These are phyloP conservation scores for Mimosa bimucronata DNA, from an alignment of 306 rosid species.

Conservation along the genomic window DNA sequence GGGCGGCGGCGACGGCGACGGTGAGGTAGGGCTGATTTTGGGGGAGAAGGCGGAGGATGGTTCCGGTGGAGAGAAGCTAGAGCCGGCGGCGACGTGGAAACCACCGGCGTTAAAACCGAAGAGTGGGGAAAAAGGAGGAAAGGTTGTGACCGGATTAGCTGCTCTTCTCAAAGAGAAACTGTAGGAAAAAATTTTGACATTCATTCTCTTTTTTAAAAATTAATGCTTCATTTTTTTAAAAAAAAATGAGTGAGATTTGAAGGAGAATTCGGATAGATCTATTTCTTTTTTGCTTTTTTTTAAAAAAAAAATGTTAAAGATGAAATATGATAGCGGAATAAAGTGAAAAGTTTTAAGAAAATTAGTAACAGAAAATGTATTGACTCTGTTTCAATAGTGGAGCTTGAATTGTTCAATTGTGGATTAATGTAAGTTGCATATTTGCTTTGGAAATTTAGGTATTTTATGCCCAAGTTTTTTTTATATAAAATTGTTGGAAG, in stretches of 20 bases:
- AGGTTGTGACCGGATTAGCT: slow-evolving; percentile 88
- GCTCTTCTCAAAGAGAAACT: slow-evolving; percentile 76
- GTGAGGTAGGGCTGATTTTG: slow-evolving; percentile 69
- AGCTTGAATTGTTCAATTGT: background rate
- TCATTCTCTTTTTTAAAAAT: background rate
- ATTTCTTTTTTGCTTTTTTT: background rate
- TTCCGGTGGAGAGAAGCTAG: slow-evolving; percentile 25
- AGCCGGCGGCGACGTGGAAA: slow-evolving; percentile 53
- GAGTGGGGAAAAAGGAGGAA: slow-evolving; percentile 68
- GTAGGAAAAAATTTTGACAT: slow-evolving; percentile 40
- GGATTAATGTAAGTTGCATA: background rate
- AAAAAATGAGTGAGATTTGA: background rate
- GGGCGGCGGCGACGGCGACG: slow-evolving; percentile 56
- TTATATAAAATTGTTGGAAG: too few species aligned
- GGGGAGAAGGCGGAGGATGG: slow-evolving; percentile 37
- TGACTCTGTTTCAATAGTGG: background rate
- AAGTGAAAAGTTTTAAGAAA: background rate
- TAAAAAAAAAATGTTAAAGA: background rate
- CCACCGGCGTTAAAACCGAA: slow-evolving; percentile 85
- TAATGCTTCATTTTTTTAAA: background rate
- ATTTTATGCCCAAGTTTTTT: too few species aligned
- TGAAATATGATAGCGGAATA: background rate
- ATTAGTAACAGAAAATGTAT: background rate
- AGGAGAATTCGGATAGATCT: background rate
- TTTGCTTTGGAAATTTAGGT: too few species aligned